Conservation (phyloP, 2,329 filamentous ascomycete genomes). For the Daldinia sp. region DNA sequence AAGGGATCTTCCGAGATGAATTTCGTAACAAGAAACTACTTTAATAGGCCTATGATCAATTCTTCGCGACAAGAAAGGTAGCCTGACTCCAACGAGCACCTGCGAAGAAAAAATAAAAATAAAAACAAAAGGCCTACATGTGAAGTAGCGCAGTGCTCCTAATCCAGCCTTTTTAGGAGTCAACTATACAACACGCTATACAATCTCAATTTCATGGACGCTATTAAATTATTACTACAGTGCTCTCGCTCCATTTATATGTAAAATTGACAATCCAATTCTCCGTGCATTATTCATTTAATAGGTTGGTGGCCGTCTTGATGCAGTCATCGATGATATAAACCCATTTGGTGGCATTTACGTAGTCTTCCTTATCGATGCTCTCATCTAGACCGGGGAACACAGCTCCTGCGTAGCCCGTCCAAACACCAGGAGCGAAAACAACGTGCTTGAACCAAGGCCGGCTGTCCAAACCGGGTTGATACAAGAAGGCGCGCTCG, state of each 20-base stretch:
- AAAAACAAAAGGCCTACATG: no score
- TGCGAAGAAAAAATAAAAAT: no score
- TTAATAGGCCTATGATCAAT: no score
- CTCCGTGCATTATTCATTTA: neutral
- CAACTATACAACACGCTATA: no score
- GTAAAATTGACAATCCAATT: neutral
- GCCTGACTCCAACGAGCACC: no score
- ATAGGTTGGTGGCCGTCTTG: constrained; percentile 54
- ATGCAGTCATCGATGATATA: constrained; percentile 64
- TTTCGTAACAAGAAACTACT: no score
- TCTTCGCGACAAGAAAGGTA: no score
- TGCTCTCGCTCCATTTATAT: neutral
- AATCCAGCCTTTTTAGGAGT: no score
- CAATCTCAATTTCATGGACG: neutral
- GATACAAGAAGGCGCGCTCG: constrained; percentile 81
- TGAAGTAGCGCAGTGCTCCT: no score
- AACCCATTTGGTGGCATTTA: constrained; percentile 66
- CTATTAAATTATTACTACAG: neutral
- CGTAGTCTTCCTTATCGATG: constrained; percentile 66
- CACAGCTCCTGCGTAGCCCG: constrained; percentile 81
- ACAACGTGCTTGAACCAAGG: constrained; percentile 95
- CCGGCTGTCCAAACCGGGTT: constrained; percentile 78
- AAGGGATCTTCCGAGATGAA: no score
- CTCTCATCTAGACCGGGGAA: constrained; percentile 70
- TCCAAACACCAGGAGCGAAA: constrained; percentile 91